A percentile compares a stretch with the other conserved stretches of the same genome.
phyloP scores from a whole-genome alignment of 2,329 filamentous ascomycete genomes.

The Colletotrichum destructivum region DNA sequence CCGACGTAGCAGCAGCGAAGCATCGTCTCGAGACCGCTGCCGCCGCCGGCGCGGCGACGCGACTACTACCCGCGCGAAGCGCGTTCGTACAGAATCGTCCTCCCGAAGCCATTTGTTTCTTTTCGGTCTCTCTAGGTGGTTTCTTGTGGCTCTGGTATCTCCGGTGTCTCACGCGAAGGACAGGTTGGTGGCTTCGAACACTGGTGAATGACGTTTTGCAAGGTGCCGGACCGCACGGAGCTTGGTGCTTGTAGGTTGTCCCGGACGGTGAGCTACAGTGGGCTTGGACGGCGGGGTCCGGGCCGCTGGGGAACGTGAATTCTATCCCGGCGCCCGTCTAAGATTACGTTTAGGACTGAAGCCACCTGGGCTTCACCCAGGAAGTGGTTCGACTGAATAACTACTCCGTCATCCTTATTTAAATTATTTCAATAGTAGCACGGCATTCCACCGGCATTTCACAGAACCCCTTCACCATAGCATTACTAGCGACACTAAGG shows the following conservation, averaged over 20 bases:
- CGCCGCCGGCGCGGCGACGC: constrained; percentile 7
- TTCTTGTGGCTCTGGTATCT: not conserved
- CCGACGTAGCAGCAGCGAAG: constrained; percentile 4
- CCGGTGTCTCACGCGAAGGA: not conserved
- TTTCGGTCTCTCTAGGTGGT: not conserved
- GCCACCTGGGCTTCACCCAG: not conserved
- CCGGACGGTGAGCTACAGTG: constrained; percentile 4
- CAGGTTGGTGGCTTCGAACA: not conserved
- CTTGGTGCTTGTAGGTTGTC: not conserved
- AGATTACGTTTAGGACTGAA: not conserved
- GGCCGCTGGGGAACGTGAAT: not conserved
- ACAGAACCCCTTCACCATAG: not conserved
- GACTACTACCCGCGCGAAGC: constrained; percentile 12
- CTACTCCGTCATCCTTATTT: not conserved
- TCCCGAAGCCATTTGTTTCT: constrained; percentile 9
- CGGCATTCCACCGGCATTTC: not conserved
- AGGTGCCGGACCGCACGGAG: not conserved
- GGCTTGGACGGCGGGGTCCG: not conserved
- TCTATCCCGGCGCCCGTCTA: not conserved
- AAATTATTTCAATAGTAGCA: not conserved
- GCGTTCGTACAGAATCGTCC: constrained; percentile 12
- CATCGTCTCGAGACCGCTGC: constrained; percentile 20
- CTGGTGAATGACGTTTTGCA: not conserved
- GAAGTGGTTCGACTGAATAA: not conserved
- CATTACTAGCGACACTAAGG: not conserved